Evolutionary conservation across 2,329 filamentous ascomycete species (phyloP).

Genomic region (Paecilomyces fulvus): DNA sequence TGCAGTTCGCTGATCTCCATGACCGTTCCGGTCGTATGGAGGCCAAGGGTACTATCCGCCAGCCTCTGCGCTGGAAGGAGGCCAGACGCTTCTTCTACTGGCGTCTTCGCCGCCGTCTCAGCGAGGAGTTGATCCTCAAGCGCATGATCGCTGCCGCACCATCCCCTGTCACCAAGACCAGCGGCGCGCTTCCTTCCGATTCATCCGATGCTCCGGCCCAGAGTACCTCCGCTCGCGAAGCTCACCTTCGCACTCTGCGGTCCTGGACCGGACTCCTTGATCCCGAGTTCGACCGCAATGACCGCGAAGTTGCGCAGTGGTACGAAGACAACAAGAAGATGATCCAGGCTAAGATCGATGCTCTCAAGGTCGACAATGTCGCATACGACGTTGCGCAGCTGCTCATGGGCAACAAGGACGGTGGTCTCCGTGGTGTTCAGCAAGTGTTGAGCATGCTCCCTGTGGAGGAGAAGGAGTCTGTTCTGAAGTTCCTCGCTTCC

Average conservation of each 20-base stretch:
- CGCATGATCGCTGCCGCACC: constrained; percentile 56
- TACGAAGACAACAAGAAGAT: constrained; percentile 89
- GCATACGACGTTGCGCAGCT: constrained; percentile 62
- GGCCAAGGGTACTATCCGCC: constrained; percentile 89
- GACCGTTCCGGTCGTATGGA: constrained; percentile 96
- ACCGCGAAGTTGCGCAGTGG: constrained; percentile 82
- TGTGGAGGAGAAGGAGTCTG: constrained; percentile 76
- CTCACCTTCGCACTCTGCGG: constrained; percentile 66
- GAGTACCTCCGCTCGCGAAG: constrained; percentile 48
- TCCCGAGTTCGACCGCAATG: constrained; percentile 66
- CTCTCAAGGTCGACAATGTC: constrained; percentile 67
- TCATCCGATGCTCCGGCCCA: constrained; percentile 20
- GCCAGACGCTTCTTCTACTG: constrained; percentile 99
- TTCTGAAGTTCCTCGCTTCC: constrained; percentile 50
- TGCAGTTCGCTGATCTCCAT: constrained; percentile 95
- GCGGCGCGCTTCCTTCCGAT: constrained; percentile 35
- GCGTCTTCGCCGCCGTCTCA: constrained; percentile 91
- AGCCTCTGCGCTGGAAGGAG: constrained; percentile 75
- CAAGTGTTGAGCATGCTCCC: constrained; percentile 81
- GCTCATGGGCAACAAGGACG: constrained; percentile 57
- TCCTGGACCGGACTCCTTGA: constrained; percentile 67
- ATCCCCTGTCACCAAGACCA: constrained; percentile 25
- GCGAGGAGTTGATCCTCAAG: constrained; percentile 94
- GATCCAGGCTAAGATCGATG: constrained; percentile 76
- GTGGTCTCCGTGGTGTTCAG: constrained; percentile 74